Evolutionary conservation across 2,329 filamentous ascomycete genomes (phyloP), one percentile per base, ranked within the genome.

Genomic region (Botrytis cinerea): DNA sequence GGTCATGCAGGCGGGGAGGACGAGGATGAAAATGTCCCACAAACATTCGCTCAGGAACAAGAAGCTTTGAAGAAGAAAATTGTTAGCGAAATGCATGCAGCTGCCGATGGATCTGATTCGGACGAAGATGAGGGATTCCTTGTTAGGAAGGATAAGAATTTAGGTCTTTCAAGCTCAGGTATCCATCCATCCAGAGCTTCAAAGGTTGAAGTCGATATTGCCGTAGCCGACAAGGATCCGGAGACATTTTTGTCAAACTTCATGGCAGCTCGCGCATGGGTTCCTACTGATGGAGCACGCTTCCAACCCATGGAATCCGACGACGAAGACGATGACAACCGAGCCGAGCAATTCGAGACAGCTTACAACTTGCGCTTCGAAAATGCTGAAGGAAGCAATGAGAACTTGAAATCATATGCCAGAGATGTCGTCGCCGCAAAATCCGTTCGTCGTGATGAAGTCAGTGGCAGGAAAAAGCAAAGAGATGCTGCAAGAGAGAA

Each of bases 331-430:
- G 85, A 93, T 61, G 89, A 93, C 45, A 87, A 88, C 43, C 87
- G 89, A 63, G 95, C 95, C 40, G 95, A 98, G 62, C 90, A 92
- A 75, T 97, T 95, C 79, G 96, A 99, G 83, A 88, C 93, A 76
- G 95, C 95, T 7, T 99, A 97, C 84, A 99, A 99, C 84, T 84
- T 98, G 83, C 92, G 96, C 48, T 99, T 99, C 80, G 96, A 99
- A 81, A 93, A 98, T 79, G 94, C 96, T 0, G 88, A 88, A 74
- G 94, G 93, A 80, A 91, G 93, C 78, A 98, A 98, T 80, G 94
- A 97, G 83, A 91, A 92, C 68, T 86, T 99, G 46, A 90, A 92
- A 79, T 94, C 95, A 9, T 97, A 98, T 83, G 92, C 95, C 73
- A 92, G 95, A 89, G 94, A 97, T 81, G 87, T 94, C 28, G 91